Evolutionary conservation across 2,329 filamentous ascomycete genomes (phyloP).

Genomic region (Parascedosporium putredinis): DNA sequence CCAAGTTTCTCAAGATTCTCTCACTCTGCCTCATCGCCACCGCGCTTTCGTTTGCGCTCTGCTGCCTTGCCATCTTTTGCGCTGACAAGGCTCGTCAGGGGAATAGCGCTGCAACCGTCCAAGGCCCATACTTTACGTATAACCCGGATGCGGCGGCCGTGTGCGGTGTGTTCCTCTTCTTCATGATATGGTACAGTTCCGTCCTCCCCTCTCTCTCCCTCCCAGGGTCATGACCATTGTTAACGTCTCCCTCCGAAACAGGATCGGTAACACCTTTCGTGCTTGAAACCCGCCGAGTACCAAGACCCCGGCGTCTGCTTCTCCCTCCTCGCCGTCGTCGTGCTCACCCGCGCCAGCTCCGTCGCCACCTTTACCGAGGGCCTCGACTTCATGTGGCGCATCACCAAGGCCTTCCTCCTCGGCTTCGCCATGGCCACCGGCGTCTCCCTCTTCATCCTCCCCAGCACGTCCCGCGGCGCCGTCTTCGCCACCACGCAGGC

Average conservation of each 20-base stretch:
- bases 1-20: slow-evolving; percentile 4
- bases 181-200: slow-evolving; percentile 4
- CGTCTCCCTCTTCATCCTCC: slow-evolving; percentile 6
- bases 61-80: not conserved
- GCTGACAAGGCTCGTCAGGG: not conserved
- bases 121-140: slow-evolving; percentile 5
- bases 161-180: slow-evolving; percentile 4
- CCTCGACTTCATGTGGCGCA: slow-evolving; percentile 1
- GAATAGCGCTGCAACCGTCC: not conserved
- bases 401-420: slow-evolving; percentile 2
- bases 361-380: not conserved
- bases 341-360: not conserved
- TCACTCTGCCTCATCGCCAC: not conserved
- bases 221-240: too few relatives aligned
- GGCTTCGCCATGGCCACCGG: slow-evolving; percentile 5
- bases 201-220: too few relatives aligned
- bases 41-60: not conserved
- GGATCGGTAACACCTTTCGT: slow-evolving; percentile 1
- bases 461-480: not conserved
- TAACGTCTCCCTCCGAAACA: too few relatives aligned
- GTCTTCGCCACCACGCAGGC: not conserved
- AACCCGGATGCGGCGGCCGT: slow-evolving; percentile 2
- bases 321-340: slow-evolving; percentile 3
- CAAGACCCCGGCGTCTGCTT: slow-evolving; percentile 4
- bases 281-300: slow-evolving; percentile 3